These are phyloP conservation scores for Mimosa pudica DNA, from an alignment of 306 rosid genomes.

Conservation along the genomic window DNA sequence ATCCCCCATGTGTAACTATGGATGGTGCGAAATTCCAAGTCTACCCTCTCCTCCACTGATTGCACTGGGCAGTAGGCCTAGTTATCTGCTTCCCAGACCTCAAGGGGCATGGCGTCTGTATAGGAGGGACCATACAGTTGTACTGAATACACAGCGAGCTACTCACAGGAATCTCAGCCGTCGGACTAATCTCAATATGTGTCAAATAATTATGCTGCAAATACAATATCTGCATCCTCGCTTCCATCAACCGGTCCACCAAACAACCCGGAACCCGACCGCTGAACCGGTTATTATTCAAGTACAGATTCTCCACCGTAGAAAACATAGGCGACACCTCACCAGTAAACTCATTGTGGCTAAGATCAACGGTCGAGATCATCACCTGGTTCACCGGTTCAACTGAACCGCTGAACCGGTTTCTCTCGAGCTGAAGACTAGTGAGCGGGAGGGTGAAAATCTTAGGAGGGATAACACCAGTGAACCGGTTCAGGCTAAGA, in stretches of 20 bases:
- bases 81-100: conserved; percentile 75
- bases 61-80: conserved; percentile 73
- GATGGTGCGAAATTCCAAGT: conserved; percentile 24
- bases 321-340: conserved; percentile 68
- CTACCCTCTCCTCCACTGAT: conserved; percentile 67
- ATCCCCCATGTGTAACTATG: conserved; percentile 23
- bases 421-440: conserved; percentile 72
- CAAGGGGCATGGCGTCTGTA: conserved; percentile 79
- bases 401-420: conserved; percentile 66
- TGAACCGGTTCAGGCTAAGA: conserved; percentile 79
- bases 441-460: conserved; percentile 76
- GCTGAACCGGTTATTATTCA: conserved; percentile 78
- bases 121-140: conserved; percentile 93
- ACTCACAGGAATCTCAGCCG: conserved; percentile 90
- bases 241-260: conserved; percentile 67
- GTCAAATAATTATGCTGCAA: conserved; percentile 86
- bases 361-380: conserved; percentile 78
- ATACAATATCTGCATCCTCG: conserved; percentile 64
- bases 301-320: conserved; percentile 76
- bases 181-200: conserved; percentile 79
- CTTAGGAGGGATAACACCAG: conserved; percentile 69
- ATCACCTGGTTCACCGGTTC: conserved; percentile 63
- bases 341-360: conserved; percentile 72
- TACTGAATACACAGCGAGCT: conserved; percentile 86
- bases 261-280: conserved; percentile 75